Evolutionary conservation across 2,329 filamentous ascomycete species (phyloP), one percentile per base, ranked within the genome.

Genomic region (Paracoccidioides lutzii): DNA sequence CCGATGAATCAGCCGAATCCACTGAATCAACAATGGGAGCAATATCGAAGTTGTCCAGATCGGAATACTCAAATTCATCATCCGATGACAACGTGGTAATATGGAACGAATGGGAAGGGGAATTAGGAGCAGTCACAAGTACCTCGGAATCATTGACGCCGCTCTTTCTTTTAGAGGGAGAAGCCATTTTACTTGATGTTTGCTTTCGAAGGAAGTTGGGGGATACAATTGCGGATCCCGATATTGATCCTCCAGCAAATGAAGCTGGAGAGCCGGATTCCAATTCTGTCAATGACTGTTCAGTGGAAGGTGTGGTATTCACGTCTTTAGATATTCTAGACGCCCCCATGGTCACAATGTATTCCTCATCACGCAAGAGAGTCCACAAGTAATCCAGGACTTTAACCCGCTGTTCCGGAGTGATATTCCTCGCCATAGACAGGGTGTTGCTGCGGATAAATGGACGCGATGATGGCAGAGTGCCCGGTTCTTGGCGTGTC

Each of bases 311-410:
- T 12, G 49, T 3, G 6, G 38, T 9, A n/a, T 9, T 52, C 3
- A 3, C 8, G n/a, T 9, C 38, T 33, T 28, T 30, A 4, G 10
- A 28, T n/a, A 52, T 52, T 15, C 28, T 52, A 30, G 49, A 33
- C 15, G 22, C 5, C 12, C 66, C 65, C 8, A 59, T 59, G 12
- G 55, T 63, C 5, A 65, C 46, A 35, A 72, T 52, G 46, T 67
- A 69, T 6, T 67, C 41, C 49, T 73, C 66, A 38, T 71, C 67
- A 3, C 65, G 49, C 30, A 74, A 58, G 12, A 68, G 51, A 2
- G 60, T 54, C 32, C 61, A 44, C 9, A 74, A 56, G 38, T 68
- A 62, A 14, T 58, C 35, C 28, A 70, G 55, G 15, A 70, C 62
- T 32, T 61, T 56, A 7, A 62, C 53, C 32, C 64, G 62, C 50